Percentiles rank a stretch among this genome's conserved stretches.
phyloP scores from a whole-genome alignment of 169 alveolate genomes.

The Cryptosporidium andersoni region DNA sequence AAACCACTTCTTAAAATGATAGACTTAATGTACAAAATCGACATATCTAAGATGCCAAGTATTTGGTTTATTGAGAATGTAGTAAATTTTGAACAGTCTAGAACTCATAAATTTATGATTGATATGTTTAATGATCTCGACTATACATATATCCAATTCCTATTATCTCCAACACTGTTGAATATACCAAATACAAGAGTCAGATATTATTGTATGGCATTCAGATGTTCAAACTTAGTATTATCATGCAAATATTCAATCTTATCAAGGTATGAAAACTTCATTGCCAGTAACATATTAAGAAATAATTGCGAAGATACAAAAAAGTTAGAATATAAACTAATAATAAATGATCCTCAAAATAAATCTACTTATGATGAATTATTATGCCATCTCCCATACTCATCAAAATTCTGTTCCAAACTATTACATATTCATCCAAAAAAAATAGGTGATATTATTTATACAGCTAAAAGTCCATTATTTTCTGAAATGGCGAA shows the following conservation, averaged over 20 bases:
- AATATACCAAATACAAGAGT: constrained; percentile 84
- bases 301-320: not conserved
- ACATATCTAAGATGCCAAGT: constrained; percentile 72
- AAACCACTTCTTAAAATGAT: constrained; percentile 58
- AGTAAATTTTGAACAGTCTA: constrained; percentile 80
- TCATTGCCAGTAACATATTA: constrained; percentile 12
- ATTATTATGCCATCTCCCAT: constrained; percentile 34
- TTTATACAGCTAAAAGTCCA: not conserved
- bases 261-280: constrained; percentile 3
- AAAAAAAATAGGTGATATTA: constrained; percentile 10
- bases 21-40: constrained; percentile 72
- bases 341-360: not conserved
- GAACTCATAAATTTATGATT: constrained; percentile 74
- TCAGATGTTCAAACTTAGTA: not conserved
- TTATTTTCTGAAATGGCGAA: constrained; percentile 1
- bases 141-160: constrained; percentile 75
- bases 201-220: constrained; percentile 81
- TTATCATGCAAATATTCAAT: not conserved
- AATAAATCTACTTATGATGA: not conserved
- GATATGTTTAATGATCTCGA: constrained; percentile 70
- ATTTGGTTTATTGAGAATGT: constrained; percentile 81
- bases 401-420: not conserved
- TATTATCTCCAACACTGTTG: constrained; percentile 79
- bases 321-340: not conserved
- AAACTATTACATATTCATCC: constrained; percentile 11